These are phyloP conservation scores for Xerophyta viscosa DNA, from an alignment of 106 monocot genomes.

Conservation along the genomic window DNA sequence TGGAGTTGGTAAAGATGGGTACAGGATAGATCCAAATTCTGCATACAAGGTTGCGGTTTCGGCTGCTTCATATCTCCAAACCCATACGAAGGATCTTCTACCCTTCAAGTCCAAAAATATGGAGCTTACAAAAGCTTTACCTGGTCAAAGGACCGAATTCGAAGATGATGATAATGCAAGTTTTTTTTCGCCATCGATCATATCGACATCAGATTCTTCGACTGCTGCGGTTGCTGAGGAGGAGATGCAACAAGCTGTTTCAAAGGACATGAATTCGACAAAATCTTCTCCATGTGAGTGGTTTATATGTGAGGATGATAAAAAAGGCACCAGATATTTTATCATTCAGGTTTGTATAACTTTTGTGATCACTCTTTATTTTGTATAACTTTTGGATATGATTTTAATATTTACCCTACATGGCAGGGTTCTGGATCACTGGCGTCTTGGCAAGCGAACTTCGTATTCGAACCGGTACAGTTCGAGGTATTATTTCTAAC, in stretches of 20 bases:
- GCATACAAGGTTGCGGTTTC: constrained; percentile 51
- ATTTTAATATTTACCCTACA: not conserved
- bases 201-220: constrained; percentile 63
- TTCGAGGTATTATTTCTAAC: constrained; percentile 57
- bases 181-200: constrained; percentile 46
- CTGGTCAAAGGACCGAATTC: not conserved
- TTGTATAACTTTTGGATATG: not conserved
- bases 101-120: constrained; percentile 15
- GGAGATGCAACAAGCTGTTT: constrained; percentile 52
- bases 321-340: constrained; percentile 62
- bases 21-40: constrained; percentile 17
- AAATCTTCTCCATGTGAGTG: constrained; percentile 62
- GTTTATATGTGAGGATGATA: constrained; percentile 84
- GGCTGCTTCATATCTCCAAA: constrained; percentile 71
- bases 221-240: constrained; percentile 82
- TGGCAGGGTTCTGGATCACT: constrained; percentile 82
- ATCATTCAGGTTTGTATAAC: constrained; percentile 65
- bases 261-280: constrained; percentile 64
- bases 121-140: not conserved
- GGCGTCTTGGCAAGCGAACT: constrained; percentile 92
- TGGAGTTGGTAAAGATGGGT: constrained; percentile 3
- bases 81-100: constrained; percentile 31
- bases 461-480: constrained; percentile 80
- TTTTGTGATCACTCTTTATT: not conserved
- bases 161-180: not conserved